phyloP scores from a whole-genome alignment of 2,329 filamentous ascomycete genomes.

The Aureobasidium sp. region DNA sequence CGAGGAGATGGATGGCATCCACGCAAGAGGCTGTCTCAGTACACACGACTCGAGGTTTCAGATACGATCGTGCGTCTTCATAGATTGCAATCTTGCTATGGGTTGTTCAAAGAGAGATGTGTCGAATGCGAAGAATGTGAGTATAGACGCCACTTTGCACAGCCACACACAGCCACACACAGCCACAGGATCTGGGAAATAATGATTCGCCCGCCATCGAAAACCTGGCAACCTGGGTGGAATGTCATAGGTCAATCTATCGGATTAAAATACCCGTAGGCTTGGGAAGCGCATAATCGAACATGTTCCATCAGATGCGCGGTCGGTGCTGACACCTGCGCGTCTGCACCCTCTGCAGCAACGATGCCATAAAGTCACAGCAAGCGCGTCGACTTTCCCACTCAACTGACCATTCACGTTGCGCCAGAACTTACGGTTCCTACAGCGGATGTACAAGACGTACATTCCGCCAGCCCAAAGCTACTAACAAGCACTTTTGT shows the following conservation, averaged over 20 bases:
- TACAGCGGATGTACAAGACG: conserved; percentile 5
- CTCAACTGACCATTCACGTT: conserved; percentile 1
- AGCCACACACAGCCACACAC: neutral
- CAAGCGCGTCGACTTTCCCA: neutral
- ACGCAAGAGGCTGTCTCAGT: too few species aligned
- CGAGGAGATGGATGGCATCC: too few species aligned
- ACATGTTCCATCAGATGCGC: conserved; percentile 8
- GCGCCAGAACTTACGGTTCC: neutral
- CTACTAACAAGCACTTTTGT: neutral
- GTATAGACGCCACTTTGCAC: neutral
- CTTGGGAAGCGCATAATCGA: conserved; percentile 8
- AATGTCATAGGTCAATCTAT: conserved; percentile 4
- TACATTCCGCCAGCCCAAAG: neutral
- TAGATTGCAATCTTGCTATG: neutral
- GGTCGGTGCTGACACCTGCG: neutral
- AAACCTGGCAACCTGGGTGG: neutral
- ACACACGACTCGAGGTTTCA: too few species aligned
- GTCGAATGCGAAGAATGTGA: neutral
- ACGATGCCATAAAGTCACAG: conserved; percentile 8
- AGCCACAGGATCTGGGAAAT: neutral
- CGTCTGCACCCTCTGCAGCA: neutral
- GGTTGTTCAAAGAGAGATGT: neutral
- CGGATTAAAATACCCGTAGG: neutral
- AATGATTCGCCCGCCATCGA: neutral
- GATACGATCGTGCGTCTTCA: neutral